Conservation (phyloP, 371 early-diverging fungal species). For the Funneliformis caledonium region DNA sequence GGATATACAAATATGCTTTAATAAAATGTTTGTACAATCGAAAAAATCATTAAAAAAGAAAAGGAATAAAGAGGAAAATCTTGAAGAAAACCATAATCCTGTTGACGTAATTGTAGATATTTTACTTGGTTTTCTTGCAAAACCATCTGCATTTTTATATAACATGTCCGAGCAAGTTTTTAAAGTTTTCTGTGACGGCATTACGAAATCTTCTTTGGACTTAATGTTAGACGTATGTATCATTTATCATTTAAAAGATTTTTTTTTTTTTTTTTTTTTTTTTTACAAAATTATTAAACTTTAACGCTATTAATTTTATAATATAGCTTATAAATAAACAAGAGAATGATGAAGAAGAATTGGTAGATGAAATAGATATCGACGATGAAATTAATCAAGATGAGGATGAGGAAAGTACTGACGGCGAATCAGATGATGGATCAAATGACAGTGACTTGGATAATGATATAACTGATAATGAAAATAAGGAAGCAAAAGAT, state of each 20-base stretch:
- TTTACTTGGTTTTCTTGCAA: conserved; percentile 84
- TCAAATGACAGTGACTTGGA: conserved; percentile 23
- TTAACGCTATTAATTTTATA: not conserved
- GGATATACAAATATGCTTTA: conserved; percentile 77
- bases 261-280: not conserved
- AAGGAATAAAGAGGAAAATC: conserved; percentile 49
- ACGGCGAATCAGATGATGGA: conserved; percentile 45
- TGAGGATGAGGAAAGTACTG: conserved; percentile 58
- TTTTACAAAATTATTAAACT: not conserved
- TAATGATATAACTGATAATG: conserved; percentile 52
- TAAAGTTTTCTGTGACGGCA: conserved; percentile 73
- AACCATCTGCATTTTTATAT: conserved; percentile 78
- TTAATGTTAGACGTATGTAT: conserved; percentile 70
- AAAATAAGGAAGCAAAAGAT: conserved; percentile 52
- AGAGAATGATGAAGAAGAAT: conserved; percentile 58
- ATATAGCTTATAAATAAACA: conserved; percentile 56
- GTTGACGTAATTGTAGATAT: conserved; percentile 92
- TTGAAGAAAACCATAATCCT: conserved; percentile 73
- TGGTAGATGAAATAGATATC: conserved; percentile 61
- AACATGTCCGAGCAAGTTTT: conserved; percentile 83
- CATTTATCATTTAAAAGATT: not conserved
- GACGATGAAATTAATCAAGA: conserved; percentile 64
- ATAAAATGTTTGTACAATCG: conserved; percentile 57
- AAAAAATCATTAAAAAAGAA: conserved; percentile 48
- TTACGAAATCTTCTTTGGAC: conserved; percentile 78